These are phyloP conservation scores for Areca catechu DNA, from an alignment of 176 grass and related monocot species.

Conservation along the genomic window DNA sequence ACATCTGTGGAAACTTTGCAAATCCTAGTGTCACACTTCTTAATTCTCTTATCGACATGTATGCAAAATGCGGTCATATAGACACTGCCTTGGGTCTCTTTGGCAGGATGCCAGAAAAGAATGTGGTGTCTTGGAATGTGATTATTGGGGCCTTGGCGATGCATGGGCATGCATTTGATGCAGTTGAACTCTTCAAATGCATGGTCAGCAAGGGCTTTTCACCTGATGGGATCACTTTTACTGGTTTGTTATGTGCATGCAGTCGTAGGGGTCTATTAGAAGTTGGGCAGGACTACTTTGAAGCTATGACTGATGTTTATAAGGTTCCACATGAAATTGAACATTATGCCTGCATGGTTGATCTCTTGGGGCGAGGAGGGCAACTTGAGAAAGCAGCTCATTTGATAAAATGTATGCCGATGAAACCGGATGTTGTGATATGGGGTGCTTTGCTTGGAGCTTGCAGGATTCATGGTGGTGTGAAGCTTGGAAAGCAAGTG, in stretches of 20 bases:
- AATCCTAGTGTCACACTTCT: neutral
- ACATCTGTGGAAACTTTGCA: neutral
- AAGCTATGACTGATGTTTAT: conserved; percentile 1
- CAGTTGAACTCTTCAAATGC: neutral
- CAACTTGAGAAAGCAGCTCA: conserved; percentile 1
- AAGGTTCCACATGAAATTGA: neutral
- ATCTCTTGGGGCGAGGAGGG: conserved; percentile 6
- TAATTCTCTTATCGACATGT: conserved; percentile 9
- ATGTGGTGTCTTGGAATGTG: conserved; percentile 1
- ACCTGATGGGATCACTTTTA: conserved; percentile 4
- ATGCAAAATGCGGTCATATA: conserved; percentile 1
- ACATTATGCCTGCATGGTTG: conserved; percentile 15
- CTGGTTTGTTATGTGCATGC: neutral
- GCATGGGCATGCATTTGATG: conserved; percentile 4
- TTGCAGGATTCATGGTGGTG: conserved; percentile 5
- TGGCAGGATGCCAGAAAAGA: neutral
- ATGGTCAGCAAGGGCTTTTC: neutral
- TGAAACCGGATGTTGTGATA: neutral
- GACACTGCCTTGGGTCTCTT: neutral
- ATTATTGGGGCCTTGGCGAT: neutral
- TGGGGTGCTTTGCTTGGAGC: conserved; percentile 14
- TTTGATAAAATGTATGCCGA: neutral
- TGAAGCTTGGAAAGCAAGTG: neutral
- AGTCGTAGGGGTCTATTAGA: neutral
- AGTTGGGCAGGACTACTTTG: neutral